A percentile compares a stretch with the other conserved stretches of the same genome.
Conservation (phyloP, 1,284 basidiomycete genomes). For the Papiliotrema nemorosa region DNA sequence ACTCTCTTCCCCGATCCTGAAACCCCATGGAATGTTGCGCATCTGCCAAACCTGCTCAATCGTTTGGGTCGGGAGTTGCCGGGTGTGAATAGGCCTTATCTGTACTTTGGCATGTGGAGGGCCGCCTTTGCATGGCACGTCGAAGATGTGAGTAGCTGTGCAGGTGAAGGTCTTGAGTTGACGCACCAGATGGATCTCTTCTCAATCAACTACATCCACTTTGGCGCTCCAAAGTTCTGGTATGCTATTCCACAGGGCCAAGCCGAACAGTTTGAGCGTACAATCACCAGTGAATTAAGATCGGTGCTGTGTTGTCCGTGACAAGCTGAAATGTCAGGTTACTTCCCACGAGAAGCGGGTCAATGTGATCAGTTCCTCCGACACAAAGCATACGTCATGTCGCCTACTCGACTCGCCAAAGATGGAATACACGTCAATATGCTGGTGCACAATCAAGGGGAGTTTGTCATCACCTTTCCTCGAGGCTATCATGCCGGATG, state of each 20-base stretch:
- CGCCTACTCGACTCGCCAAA: slow-evolving; percentile 75
- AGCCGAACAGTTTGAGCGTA: slow-evolving; percentile 70
- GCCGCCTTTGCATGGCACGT: slow-evolving; percentile 99
- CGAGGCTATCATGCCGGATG: slow-evolving; percentile 94
- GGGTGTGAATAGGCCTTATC: slow-evolving; percentile 94
- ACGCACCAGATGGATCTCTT: slow-evolving; percentile 83
- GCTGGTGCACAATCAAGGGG: slow-evolving; percentile 83
- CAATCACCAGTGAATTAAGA: slow-evolving; percentile 65
- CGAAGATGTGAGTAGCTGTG: slow-evolving; percentile 58
- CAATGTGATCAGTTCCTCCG: slow-evolving; percentile 89
- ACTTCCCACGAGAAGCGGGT: slow-evolving; percentile 79
- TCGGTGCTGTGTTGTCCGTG: neutral
- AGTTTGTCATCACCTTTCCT: slow-evolving; percentile 95
- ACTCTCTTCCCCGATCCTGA: slow-evolving; percentile 82
- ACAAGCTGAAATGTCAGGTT: slow-evolving; percentile 55
- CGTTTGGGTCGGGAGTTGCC: slow-evolving; percentile 69
- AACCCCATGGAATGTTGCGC: slow-evolving; percentile 86
- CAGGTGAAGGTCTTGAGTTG: neutral
- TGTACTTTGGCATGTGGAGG: slow-evolving; percentile 99
- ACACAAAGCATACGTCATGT: slow-evolving; percentile 94
- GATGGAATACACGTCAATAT: slow-evolving; percentile 80
- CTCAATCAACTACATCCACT: slow-evolving; percentile 99
- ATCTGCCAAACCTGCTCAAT: slow-evolving; percentile 80
- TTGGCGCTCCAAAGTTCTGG: slow-evolving; percentile 95
- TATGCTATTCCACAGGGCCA: slow-evolving; percentile 89